Evolutionary conservation across 225 moss, liverwort and hornwort species (phyloP), one percentile per base, ranked within the genome.

Genomic region (Antitrichia curtipendula): DNA sequence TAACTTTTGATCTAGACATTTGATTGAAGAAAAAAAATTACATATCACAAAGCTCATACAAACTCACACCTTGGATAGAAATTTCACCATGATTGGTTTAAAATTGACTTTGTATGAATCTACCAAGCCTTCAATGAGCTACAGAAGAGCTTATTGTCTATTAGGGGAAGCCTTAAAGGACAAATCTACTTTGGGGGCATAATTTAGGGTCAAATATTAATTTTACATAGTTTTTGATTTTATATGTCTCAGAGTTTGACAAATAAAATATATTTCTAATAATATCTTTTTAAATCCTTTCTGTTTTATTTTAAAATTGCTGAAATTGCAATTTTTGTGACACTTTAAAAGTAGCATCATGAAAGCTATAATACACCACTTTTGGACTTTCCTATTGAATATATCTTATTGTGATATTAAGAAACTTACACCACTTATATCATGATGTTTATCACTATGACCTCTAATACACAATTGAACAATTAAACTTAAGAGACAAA

Each of bases 331-430:
- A 4, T 25, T 25, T 24, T 41, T 15, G 14, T 15, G 3, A 40
- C 27, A 41, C 14, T 27, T 70, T 41, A 16, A 71, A 27, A 41
- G 12, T 27, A 43, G 13, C 43, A 16, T 43, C 43, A 5, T 25
- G 5, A 25, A 32, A 40, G 27, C 38, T 69, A 3, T 4, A 68
- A 68, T 22, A 66, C 21, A n/a, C 66, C 7, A n/a, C 66, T 66
- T 66, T n/a, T 19, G 7, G 24, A 59, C 13, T 7, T 60, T 27
- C 13, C 28, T 31, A 61, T 61, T 1, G 0, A 68, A 13, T 22
- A 23, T 38, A 1, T 38, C 12, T 38, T 13, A 7, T 0, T 38
- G 1, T 7, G 13, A n/a, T n/a, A n/a, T n/a, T 12, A 38, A 38
- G 2, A 2, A 38, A 0, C 45, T 45, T 69, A 12, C 23, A 40